Conservation (phyloP, 2,329 filamentous ascomycete genomes). For the Fusarium agapanthi region DNA sequence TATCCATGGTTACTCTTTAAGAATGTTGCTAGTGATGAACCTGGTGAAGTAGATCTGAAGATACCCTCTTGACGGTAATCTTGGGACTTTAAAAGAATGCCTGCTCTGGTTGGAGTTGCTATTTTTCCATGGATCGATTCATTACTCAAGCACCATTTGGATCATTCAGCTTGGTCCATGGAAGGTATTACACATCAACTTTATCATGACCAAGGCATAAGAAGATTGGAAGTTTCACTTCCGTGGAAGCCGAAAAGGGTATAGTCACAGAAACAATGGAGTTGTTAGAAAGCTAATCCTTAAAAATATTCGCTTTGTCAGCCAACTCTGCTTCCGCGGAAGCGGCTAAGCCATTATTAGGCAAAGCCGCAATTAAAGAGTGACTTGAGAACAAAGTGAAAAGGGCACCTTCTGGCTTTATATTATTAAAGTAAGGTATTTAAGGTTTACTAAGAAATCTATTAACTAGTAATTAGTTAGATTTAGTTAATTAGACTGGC, state of each 20-base stretch:
- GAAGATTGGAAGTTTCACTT: neutral
- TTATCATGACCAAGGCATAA: neutral
- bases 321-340: constrained; percentile 10
- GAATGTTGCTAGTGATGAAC: neutral
- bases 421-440: no score
- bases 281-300: neutral
- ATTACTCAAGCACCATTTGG: neutral
- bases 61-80: rapidly evolving
- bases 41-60: neutral
- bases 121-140: neutral
- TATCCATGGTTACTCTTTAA: neutral
- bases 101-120: neutral
- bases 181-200: neutral
- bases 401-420: no score
- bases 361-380: no score
- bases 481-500: no score
- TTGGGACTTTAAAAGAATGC: neutral
- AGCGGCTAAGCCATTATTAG: neutral
- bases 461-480: no score
- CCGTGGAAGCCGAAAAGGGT: neutral
- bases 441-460: no score
- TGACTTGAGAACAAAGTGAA: no score
- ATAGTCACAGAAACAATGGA: neutral
- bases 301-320: constrained; percentile 2
- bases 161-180: neutral